Evolutionary conservation across 495 filamentous ascomycete species (phyloP), one percentile per base, ranked within the genome.

Genomic region (Friedmanniomyces simplex): DNA sequence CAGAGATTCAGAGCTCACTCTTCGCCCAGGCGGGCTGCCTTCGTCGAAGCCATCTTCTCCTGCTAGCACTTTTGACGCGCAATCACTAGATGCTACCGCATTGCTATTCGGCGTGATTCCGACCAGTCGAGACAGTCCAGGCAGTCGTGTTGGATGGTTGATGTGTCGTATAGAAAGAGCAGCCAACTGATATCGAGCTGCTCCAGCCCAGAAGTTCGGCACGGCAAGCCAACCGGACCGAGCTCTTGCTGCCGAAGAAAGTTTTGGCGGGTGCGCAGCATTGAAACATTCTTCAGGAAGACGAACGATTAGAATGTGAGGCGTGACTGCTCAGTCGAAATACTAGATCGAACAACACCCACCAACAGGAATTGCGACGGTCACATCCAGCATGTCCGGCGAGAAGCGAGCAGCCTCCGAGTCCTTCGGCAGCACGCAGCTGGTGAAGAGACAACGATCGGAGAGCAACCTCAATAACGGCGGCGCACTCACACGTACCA

Each of bases 21-120:
- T 84, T 98, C 93, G 68, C 93, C 93, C 69, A 96, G 78, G 63
- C 93, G 86, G 59, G 88, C 87, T 61, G 89, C 88, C 77, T 96
- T 96, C 37, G 82, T 85, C 48, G 89, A 84, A 63, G 90, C 86
- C 88, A 91, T 57, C 20, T 24, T 24, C 18, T 7, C 14, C 14
- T 16, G 21, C 46, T 24, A n/a, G n/a, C n/a, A n/a, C 41, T 39
- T 34, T 26, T 4, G 30, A 48, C n/a, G n/a, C n/a, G n/a, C n/a
- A n/a, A n/a, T n/a, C n/a, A n/a, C n/a, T n/a, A n/a, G n/a, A n/a
- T n/a, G n/a, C 42, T 37, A 16, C 34, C 57, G 32, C 26, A 49
- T 49, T 16, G 21, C 18, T 11, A 11, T 24, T n/a, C 21, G 28
- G 10, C 10, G 10, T 32, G 28, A 3, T 32, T 32, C 4, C n/a